Base-by-base conservation (phyloP, 768 basidiomycete species). In the Ramaria sp. region DNA sequence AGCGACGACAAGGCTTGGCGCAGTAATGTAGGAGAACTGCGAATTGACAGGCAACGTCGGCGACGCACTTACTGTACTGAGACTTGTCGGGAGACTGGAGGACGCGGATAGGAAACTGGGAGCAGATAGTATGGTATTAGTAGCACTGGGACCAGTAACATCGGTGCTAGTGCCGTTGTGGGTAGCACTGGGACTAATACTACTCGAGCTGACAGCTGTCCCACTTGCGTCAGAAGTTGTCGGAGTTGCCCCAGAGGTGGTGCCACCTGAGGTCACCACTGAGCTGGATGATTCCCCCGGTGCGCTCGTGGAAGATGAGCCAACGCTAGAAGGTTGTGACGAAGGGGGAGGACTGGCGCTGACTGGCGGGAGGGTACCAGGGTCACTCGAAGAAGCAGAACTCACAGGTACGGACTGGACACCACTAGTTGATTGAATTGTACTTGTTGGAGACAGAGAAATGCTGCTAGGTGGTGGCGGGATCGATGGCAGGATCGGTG, bases 241-340 rank as follows among this genome's bases (percentile, higher is more conserved):
- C 24, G 48, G 58, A 42, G 72, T 68, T 12, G 75, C 67, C 28
- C 66, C 71, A 0, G 75, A 70, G 37, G 70, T 65, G 52, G 65
- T 65, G 43, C 45, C 43, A 32, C 57, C 47, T 13, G 39, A 34
- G 13, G 13, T 13, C 13, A 34, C 32, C 5, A 32, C 30, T 8
- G 7, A 8, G 7, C 8, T 34, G 32, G 32, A 34, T 9, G 32
- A 34, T 9, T 13, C 32, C 1, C 32, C 32, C 13, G 32, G 13
- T 4, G 32, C 32, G 13, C 32, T 34, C 7, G 32, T 9, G 7
- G 32, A 1, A 34, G 8, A 34, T 34, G 60, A 48, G 20, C 25
- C n/a, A 18, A 50, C 22, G 20, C 12, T 25, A 22, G 58, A 41
- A 13, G 62, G 48, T 6, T 61, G 55, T 8, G 53, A 15, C 25